A percentile compares a stretch with the other conserved stretches of the same genome.
Conservation (phyloP, 495 filamentous ascomycete species). For the Copromyces sp. region DNA sequence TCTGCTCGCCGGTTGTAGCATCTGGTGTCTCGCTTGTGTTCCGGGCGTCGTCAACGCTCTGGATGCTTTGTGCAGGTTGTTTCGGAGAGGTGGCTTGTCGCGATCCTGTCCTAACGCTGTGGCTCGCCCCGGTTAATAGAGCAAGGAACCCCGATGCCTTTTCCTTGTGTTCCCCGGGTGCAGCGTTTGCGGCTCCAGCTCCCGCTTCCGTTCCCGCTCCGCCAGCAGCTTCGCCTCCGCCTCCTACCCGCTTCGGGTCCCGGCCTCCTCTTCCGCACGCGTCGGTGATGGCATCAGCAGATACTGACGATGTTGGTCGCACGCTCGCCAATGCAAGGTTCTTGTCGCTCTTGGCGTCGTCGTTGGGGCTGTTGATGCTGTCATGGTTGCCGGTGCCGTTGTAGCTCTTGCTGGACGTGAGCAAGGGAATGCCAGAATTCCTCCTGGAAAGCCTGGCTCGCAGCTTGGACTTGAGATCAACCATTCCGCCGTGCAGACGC, state of each 20-base stretch:
- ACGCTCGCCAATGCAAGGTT: slow-evolving; percentile 1
- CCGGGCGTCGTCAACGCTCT: slow-evolving; percentile 1
- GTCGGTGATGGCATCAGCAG: neutral
- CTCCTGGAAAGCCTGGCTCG: slow-evolving; percentile 38
- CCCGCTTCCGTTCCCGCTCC: neutral
- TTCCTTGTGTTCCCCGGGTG: neutral
- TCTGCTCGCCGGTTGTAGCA: neutral
- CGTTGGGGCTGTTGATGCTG: slow-evolving; percentile 8
- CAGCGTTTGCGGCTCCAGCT: neutral
- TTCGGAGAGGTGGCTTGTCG: slow-evolving; percentile 1
- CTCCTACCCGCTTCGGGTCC: neutral
- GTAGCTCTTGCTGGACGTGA: slow-evolving; percentile 22
- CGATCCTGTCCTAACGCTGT: neutral
- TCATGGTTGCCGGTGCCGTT: slow-evolving; percentile 7
- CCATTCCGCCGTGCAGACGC: slow-evolving; percentile 21
- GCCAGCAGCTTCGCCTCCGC: neutral
- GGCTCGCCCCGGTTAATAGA: neutral
- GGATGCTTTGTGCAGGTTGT: neutral
- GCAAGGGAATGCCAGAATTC: slow-evolving; percentile 28
- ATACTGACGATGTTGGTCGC: neutral
- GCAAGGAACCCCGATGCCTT: neutral
- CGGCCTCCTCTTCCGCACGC: neutral
- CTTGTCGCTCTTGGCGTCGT: slow-evolving; percentile 12
- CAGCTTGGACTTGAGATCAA: slow-evolving; percentile 36
- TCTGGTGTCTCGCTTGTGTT: neutral